These are phyloP conservation scores for Kodamaea nitidulidarum DNA, from an alignment of 805 yeast genomes.

Conservation along the genomic window DNA sequence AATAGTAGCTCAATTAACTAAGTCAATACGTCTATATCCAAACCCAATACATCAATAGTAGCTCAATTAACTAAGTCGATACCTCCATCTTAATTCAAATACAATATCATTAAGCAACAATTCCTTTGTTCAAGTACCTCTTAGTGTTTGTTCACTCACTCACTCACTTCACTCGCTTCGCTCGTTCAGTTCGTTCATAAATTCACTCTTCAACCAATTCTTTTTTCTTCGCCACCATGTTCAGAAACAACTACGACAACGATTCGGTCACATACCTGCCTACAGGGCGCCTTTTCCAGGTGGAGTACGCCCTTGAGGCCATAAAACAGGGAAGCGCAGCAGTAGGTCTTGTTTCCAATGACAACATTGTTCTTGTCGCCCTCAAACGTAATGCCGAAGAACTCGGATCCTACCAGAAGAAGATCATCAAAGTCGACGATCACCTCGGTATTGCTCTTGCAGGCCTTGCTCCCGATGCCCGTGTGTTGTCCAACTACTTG, in stretches of 20 bases:
- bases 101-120: too few relatives aligned
- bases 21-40: too few relatives aligned
- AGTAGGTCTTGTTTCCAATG: conserved; percentile 84
- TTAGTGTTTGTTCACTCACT: too few relatives aligned
- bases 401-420: conserved; percentile 93
- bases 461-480: conserved; percentile 97
- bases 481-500: conserved; percentile 83
- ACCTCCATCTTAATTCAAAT: too few relatives aligned
- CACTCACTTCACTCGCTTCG: too few relatives aligned
- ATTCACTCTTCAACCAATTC: neutral
- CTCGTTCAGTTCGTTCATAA: neutral
- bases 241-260: conserved; percentile 97
- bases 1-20: too few relatives aligned
- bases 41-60: too few relatives aligned
- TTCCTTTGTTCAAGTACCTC: too few relatives aligned
- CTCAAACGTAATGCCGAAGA: conserved; percentile 96
- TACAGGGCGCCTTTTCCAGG: conserved; percentile 87
- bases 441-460: conserved; percentile 95
- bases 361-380: conserved; percentile 88
- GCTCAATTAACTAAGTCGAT: too few relatives aligned
- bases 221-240: conserved; percentile 39
- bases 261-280: conserved; percentile 98
- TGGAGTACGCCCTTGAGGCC: conserved; percentile 87
- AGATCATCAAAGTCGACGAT: conserved; percentile 84
- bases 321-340: conserved; percentile 98